Conservation (phyloP, 306 rosid genomes). For the Mimosa bimucronata region DNA sequence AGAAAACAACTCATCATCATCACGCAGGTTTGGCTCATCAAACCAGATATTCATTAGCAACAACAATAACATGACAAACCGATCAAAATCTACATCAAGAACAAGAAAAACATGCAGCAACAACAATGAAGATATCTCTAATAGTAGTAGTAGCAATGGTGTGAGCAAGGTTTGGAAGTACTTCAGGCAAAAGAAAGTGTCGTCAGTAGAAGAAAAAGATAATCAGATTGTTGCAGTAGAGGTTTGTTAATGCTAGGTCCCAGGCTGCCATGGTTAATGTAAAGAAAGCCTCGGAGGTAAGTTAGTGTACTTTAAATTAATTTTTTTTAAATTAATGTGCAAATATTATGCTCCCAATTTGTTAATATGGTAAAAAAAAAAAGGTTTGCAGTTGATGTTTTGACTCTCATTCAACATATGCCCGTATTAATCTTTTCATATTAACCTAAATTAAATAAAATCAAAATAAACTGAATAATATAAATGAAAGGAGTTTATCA, state of each 20-base stretch:
- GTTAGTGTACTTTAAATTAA: no score
- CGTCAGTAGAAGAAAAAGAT: conserved; percentile 50
- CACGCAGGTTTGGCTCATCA: conserved; percentile 33
- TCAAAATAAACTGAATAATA: no score
- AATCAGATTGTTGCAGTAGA: conserved; percentile 71
- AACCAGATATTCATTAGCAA: conserved; percentile 36
- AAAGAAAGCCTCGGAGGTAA: conserved; percentile 56
- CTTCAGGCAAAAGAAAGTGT: conserved; percentile 62
- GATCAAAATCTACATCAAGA: conserved; percentile 58
- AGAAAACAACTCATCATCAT: conserved; percentile 34
- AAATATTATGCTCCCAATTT: no score
- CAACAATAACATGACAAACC: neutral
- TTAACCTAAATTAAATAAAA: no score
- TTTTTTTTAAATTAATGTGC: no score
- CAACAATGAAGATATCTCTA: no score
- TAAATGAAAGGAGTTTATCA: no score
- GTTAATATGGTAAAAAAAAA: no score
- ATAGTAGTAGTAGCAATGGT: conserved; percentile 12
- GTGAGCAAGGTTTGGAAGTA: conserved; percentile 65
- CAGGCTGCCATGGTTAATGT: conserved; percentile 40
- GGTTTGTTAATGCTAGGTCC: conserved; percentile 68
- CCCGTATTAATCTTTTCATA: no score
- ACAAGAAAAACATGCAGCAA: conserved; percentile 41
- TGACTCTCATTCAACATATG: no score
- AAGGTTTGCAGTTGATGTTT: no score